These are phyloP conservation scores for Fonsecaea multimorphosa DNA, from an alignment of 2,329 filamentous ascomycete genomes.

Conservation along the genomic window DNA sequence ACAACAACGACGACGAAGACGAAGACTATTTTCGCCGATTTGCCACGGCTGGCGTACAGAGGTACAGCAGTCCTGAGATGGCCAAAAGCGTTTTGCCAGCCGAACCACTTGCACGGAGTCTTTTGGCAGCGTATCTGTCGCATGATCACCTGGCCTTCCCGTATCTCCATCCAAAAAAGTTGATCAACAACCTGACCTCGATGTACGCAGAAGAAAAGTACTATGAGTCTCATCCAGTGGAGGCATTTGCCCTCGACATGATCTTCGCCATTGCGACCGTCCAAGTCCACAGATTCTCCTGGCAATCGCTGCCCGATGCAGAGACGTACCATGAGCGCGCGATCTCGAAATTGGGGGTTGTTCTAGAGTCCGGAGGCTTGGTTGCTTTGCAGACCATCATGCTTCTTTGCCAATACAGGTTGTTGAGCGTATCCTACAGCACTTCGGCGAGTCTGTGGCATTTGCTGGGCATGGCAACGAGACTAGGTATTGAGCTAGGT, in stretches of 20 bases:
- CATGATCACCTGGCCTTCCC: constrained; percentile 78
- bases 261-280: constrained; percentile 5
- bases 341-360: background rate
- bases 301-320: background rate
- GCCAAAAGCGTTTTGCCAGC: constrained; percentile 1
- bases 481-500: constrained; percentile 2
- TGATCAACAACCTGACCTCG: background rate
- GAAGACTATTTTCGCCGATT: constrained; percentile 8
- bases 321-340: constrained; percentile 4
- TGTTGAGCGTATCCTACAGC: background rate
- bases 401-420: background rate
- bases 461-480: constrained; percentile 1
- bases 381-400: constrained; percentile 2
- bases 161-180: constrained; percentile 62
- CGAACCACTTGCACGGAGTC: constrained; percentile 1
- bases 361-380: background rate
- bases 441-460: constrained; percentile 6
- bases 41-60: background rate
- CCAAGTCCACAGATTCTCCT: constrained; percentile 10
- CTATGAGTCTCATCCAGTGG: background rate
- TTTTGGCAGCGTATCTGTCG: constrained; percentile 3
- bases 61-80: background rate
- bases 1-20: constrained; percentile 4
- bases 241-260: background rate
- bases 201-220: constrained; percentile 3